Percentiles rank a stretch among this genome's conserved stretches.
phyloP scores from a whole-genome alignment of 2,329 filamentous ascomycete species.

The Fusarium xyrophilum region DNA sequence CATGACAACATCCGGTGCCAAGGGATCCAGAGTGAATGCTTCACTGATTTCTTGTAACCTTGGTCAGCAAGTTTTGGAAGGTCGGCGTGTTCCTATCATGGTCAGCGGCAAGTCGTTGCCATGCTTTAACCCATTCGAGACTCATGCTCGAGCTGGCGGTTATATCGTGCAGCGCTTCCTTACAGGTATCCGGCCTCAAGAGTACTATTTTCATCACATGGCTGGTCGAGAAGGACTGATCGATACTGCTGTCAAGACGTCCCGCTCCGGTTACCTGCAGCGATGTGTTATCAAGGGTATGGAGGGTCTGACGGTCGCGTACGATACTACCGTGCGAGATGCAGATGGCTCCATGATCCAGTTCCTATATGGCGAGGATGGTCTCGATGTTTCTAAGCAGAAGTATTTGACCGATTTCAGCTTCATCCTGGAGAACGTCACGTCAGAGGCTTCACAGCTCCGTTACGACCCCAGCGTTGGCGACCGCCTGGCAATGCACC shows the following conservation, averaged over 20 bases:
- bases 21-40: constrained; percentile 91
- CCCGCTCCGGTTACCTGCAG: constrained; percentile 94
- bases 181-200: constrained; percentile 94
- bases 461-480: constrained; percentile 64
- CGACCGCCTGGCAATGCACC: constrained; percentile 57
- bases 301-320: constrained; percentile 90
- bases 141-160: constrained; percentile 85
- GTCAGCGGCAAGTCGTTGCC: constrained; percentile 96
- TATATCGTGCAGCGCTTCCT: constrained; percentile 97
- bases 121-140: constrained; percentile 92
- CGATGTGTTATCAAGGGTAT: constrained; percentile 98
- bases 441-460: constrained; percentile 79
- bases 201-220: constrained; percentile 99
- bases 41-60: constrained; percentile 98
- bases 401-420: constrained; percentile 90
- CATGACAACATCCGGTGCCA: constrained; percentile 97
- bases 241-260: constrained; percentile 98
- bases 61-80: constrained; percentile 95
- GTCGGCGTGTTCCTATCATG: constrained; percentile 93
- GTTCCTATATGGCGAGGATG: constrained; percentile 96
- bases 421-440: constrained; percentile 86
- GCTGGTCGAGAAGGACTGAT: constrained; percentile 97
- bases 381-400: constrained; percentile 91
- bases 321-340: constrained; percentile 93
- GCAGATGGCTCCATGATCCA: constrained; percentile 92